A percentile compares a stretch with the other conserved stretches of the same genome.
phyloP scores from a whole-genome alignment of 108 stramenopile species.

The Nannochloropsis gaditana region DNA sequence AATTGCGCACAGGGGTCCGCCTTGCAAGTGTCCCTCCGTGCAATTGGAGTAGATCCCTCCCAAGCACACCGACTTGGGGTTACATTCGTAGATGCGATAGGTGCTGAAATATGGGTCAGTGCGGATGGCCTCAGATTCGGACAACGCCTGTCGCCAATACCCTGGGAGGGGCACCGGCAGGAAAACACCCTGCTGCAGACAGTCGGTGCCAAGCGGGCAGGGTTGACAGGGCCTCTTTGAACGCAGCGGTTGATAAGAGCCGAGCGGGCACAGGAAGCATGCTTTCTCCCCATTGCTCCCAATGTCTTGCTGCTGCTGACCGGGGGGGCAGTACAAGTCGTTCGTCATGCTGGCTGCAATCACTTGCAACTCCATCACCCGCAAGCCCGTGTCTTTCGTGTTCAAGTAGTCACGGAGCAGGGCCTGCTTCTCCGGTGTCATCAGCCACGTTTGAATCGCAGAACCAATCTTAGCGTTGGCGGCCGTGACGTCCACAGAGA shows the following conservation, averaged over 20 bases:
- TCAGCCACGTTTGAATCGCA: neutral
- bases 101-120: slow-evolving; percentile 2
- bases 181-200: neutral
- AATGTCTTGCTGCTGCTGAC: slow-evolving; percentile 13
- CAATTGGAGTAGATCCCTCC: neutral
- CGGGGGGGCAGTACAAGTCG: slow-evolving; percentile 3
- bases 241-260: neutral
- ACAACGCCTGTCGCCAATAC: neutral
- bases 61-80: neutral
- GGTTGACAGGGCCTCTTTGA: neutral
- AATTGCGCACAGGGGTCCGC: neutral
- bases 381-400: neutral
- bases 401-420: neutral
- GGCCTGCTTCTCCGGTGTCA: neutral
- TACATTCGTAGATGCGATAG: neutral
- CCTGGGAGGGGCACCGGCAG: neutral
- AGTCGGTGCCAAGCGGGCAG: neutral
- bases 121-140: neutral
- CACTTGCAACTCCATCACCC: slow-evolving; percentile 10
- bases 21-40: neutral
- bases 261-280: neutral
- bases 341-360: neutral
- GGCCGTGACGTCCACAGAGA: neutral
- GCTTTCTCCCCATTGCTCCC: slow-evolving; percentile 15
- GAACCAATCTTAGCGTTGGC: slow-evolving; percentile 11